Conservation (phyloP, 2,329 filamentous ascomycete genomes). For the Fusarium abutilonis region DNA sequence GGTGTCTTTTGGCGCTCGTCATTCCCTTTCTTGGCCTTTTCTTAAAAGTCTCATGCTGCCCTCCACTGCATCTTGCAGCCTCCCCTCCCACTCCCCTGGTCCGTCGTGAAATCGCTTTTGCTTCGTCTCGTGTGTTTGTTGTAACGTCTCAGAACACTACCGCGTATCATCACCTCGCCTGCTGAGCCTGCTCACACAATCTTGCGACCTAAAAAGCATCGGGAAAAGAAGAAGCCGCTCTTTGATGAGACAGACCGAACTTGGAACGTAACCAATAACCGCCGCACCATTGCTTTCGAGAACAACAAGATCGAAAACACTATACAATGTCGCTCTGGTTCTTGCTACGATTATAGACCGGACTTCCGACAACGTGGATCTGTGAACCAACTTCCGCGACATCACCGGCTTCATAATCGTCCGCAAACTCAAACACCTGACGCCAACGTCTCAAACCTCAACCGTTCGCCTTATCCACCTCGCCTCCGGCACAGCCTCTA, state of each 20-base stretch:
- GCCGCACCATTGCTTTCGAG: slow-evolving; percentile 15
- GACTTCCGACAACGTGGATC: slow-evolving; percentile 35
- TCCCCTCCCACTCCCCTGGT: slow-evolving; percentile 29
- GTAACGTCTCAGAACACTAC: slow-evolving; percentile 37
- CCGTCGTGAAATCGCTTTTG: slow-evolving; percentile 29
- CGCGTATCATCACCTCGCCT: slow-evolving; percentile 33
- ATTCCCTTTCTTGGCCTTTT: slow-evolving; percentile 34
- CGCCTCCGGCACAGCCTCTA: slow-evolving; percentile 26
- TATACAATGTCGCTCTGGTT: slow-evolving; percentile 63
- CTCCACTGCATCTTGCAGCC: slow-evolving; percentile 30
- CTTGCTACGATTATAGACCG: slow-evolving; percentile 46
- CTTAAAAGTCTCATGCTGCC: slow-evolving; percentile 37
- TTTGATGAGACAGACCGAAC: slow-evolving; percentile 41
- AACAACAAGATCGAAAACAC: slow-evolving; percentile 10
- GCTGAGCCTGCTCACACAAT: slow-evolving; percentile 13
- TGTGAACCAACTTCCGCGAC: slow-evolving; percentile 51
- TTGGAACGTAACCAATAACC: slow-evolving; percentile 7
- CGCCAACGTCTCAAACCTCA: slow-evolving; percentile 31
- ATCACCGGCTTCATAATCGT: slow-evolving; percentile 41
- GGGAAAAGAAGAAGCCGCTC: slow-evolving; percentile 30
- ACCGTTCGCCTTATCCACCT: slow-evolving; percentile 19
- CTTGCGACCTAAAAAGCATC: slow-evolving; percentile 36
- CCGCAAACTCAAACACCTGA: slow-evolving; percentile 27
- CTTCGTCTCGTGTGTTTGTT: slow-evolving; percentile 13
- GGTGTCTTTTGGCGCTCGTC: slow-evolving; percentile 29